Evolutionary conservation across 139 green algal species (phyloP).

Genomic region (Diplosphaera chodatii): DNA sequence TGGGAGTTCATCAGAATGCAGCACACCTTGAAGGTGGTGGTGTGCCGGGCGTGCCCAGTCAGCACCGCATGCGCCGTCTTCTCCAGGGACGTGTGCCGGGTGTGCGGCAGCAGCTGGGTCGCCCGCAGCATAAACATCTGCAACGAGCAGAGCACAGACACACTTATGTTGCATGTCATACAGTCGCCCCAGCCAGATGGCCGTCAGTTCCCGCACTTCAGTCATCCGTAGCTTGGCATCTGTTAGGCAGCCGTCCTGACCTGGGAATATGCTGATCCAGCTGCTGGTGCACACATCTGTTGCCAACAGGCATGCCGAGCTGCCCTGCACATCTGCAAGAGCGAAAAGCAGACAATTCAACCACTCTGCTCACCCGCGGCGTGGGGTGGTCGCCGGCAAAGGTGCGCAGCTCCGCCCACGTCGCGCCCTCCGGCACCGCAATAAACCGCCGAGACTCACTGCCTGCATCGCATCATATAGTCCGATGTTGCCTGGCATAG

Average conservation of each 20-base stretch:
- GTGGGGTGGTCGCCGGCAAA: conserved; percentile 30
- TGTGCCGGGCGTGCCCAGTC: conserved; percentile 30
- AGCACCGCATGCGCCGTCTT: conserved; percentile 25
- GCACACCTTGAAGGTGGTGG: conserved; percentile 14
- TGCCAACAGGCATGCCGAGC: no score
- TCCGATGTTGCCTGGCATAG: neutral
- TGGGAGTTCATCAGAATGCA: no score
- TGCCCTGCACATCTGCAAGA: no score
- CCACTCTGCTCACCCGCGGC: conserved; percentile 9
- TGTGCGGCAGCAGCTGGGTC: conserved; percentile 54
- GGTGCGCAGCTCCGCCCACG: conserved; percentile 71
- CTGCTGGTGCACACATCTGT: no score
- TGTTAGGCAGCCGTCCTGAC: no score
- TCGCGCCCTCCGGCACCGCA: conserved; percentile 67
- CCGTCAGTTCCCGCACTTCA: no score
- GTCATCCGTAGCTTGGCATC: no score
- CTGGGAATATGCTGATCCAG: no score
- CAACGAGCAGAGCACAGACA: no score
- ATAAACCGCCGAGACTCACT: conserved; percentile 62
- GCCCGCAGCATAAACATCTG: conserved; percentile 47
- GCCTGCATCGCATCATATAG: neutral
- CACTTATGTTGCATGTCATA: no score
- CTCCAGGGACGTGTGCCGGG: conserved; percentile 31
- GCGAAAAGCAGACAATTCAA: neutral
- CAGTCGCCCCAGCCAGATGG: no score